Evolutionary conservation across 768 basidiomycete genomes (phyloP), one percentile per base, ranked within the genome.

Genomic region (Pisolithus sp.): DNA sequence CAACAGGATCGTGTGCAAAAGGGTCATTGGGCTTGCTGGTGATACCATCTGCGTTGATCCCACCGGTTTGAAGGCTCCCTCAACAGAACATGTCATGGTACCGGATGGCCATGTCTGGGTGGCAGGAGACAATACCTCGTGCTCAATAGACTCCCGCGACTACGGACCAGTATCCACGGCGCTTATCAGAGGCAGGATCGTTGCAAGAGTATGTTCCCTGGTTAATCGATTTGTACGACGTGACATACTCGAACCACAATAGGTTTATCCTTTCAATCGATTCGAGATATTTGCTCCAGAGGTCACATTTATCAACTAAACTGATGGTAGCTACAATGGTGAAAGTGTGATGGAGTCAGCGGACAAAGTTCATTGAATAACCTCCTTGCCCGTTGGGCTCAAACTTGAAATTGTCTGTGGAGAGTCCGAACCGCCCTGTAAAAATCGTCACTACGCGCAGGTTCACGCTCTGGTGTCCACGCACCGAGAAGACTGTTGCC

Each of bases 381-480:
- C 95, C 93, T n/a, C 95, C 95, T 55, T 93, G 85, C 6, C 86
- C 90, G 57, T 95, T 94, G 17, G 91, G 91, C 53, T 85, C 84
- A 61, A 99, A 91, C 71, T 98, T 88, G 78, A 98, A 98, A 71
- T 95, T 98, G 64, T 98, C 85, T 0, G 94, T 97, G 13, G 87
- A 93, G 56, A 98, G 67, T 17, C 96, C 95, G 63, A 98, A 98
- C 54, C 88, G 89, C 3, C 92, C 91, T 94, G 57, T 15, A 10
- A 17, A 45, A 13, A 30, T 44, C 20, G 42, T 52, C 30, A 49
- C 48, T 21, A 24, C 42, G 9, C 43, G 38, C 39, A 12, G 38
- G 43, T 38, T 15, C 46, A 15, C 24, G 21, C 46, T 30, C 23
- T 9, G 17, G 38, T 6, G 46, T 7, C 37, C 40, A 58, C 77